Percentiles rank a stretch among this genome's conserved stretches.
Evolutionary conservation across 1,139 yeast genomes (phyloP).

Genomic region (Yamadazyma diddensiae): DNA sequence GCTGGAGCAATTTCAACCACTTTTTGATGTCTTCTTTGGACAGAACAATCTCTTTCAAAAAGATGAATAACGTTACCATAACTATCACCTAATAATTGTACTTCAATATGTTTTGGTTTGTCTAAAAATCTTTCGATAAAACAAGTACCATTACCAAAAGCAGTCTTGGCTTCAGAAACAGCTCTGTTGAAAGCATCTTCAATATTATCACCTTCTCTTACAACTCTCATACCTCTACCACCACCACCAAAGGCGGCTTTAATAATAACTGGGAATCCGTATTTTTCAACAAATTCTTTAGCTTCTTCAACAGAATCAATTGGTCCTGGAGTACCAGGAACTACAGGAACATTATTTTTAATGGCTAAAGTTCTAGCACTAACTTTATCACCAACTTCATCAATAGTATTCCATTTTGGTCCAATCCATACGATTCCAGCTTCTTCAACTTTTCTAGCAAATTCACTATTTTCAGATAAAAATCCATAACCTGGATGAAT

Average conservation of each 20-base stretch:
- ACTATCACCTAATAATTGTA: conserved; percentile 89
- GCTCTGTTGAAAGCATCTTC: conserved; percentile 93
- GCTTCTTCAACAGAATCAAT: conserved; percentile 82
- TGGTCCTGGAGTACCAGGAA: conserved; percentile 98
- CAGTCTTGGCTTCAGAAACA: conserved; percentile 86
- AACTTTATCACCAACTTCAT: conserved; percentile 97
- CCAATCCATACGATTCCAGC: conserved; percentile 97
- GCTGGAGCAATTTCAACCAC: conserved; percentile 99
- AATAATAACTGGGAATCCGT: conserved; percentile 95
- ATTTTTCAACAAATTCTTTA: conserved; percentile 64
- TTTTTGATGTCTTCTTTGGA: conserved; percentile 98
- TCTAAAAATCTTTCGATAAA: conserved; percentile 94
- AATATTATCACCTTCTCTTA: conserved; percentile 92
- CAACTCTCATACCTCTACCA: conserved; percentile 99
- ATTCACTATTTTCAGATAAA: conserved; percentile 89
- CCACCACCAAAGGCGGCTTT: conserved; percentile 99
- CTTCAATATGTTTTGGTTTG: conserved; percentile 97
- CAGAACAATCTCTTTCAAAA: conserved; percentile 98
- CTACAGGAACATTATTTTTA: conserved; percentile 82
- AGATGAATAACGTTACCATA: conserved; percentile 94
- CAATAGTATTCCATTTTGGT: conserved; percentile 84
- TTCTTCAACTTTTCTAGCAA: conserved; percentile 88
- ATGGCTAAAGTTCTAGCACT: conserved; percentile 87
- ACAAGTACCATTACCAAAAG: conserved; percentile 98
- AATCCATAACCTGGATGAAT: conserved; percentile 99